Base-by-base conservation (phyloP, 176 grass and related monocot species). In the Carex myosuroides region DNA sequence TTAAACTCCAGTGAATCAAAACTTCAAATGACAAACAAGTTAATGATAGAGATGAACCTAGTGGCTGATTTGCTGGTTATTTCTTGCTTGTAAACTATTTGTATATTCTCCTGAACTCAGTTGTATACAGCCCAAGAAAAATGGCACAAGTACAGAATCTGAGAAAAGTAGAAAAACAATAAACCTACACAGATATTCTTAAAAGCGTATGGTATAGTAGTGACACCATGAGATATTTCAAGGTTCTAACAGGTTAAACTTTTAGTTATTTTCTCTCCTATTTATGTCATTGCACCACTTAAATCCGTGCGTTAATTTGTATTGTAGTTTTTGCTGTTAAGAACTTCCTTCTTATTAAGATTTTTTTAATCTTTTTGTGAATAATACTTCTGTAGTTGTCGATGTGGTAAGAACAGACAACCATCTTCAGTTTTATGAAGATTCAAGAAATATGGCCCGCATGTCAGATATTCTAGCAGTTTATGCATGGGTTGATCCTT, bases 391-490 rank as follows among this genome's bases (percentile, higher is more conserved):
- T 93, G 79, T 86, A 98, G 96, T 95, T 83, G 96, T 98, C 62
- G 96, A 98, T 92, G 96, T 98, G 88, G 96, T 98, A 67, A 91
- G 96, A 87, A 98, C 96, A 60, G 96, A 98, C 74, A 95, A 77
- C 53, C 92, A 98, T 90, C 92, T 98, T 77, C 87, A 98, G 67
- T 98, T 98, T 81, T 98, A 93, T 82, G 91, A 84, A 79, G 96
- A 98, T 85, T 93, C 96, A 83, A 98, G 89, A 89, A 98, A 98
- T 86, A 98, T 95, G 91, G 96, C 96, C 37, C 92, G 96, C 85
- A 98, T 98, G 96, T 95, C 96, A 81, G 96, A 98, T 91, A 98
- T 98, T 91, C 89, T 98, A 75, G 96, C 96, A 53, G 96, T 98
- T 79, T 98, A 98, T 95, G 96, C 96, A 89, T 98, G 92, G 96